Percentiles rank a stretch among this genome's conserved stretches.
Conservation (phyloP, 495 filamentous ascomycete genomes). For the Neurospora pannonica region DNA sequence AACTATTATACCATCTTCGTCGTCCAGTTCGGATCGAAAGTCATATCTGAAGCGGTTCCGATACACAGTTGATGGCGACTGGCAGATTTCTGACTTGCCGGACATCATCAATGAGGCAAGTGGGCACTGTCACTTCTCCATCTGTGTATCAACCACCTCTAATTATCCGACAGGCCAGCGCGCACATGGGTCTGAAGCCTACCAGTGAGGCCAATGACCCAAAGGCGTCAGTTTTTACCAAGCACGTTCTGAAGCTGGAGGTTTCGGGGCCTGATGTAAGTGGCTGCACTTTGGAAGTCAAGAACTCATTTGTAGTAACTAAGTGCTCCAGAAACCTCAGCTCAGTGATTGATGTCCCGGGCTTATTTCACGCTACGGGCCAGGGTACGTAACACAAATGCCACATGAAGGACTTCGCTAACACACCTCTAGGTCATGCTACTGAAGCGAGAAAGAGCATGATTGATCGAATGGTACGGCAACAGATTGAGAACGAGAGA, state of each 20-base stretch:
- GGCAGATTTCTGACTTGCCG: conserved; percentile 15
- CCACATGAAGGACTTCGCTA: not conserved
- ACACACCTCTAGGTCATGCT: not conserved
- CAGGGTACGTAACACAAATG: not conserved
- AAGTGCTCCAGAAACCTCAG: not conserved
- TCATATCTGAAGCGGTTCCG: conserved; percentile 8
- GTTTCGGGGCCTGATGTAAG: conserved; percentile 41
- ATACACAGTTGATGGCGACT: conserved; percentile 7
- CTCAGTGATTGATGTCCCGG: not conserved
- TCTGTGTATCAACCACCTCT: not conserved
- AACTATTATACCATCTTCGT: conserved; percentile 35
- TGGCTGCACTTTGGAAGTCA: not conserved
- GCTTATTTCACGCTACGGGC: not conserved
- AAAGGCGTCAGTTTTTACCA: conserved; percentile 35
- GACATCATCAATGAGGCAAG: conserved; percentile 15
- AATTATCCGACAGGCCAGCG: conserved; percentile 24
- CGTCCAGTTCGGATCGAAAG: conserved; percentile 1
- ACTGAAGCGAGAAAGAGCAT: not conserved
- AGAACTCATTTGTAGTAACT: not conserved
- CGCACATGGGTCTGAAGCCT: conserved; percentile 33
- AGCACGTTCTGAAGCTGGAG: conserved; percentile 51
- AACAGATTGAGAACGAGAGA: not conserved
- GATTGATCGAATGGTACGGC: not conserved
- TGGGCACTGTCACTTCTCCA: not conserved
- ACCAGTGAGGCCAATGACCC: conserved; percentile 11